These are phyloP conservation scores for Ceratocystis alfenasii DNA, from an alignment of 2,329 filamentous ascomycete species.

Conservation along the genomic window DNA sequence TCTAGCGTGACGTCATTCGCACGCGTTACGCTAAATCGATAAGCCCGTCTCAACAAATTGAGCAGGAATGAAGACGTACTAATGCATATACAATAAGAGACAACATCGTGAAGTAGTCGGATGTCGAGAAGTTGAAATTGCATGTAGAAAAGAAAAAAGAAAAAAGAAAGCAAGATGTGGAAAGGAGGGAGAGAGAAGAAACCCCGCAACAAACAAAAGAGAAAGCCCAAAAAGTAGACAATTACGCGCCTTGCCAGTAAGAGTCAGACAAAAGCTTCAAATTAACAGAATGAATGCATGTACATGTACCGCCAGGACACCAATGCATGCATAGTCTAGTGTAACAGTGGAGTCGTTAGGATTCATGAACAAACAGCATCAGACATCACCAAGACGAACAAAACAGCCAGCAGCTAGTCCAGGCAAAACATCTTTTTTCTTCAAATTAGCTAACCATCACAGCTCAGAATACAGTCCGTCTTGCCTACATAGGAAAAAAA, in stretches of 20 bases:
- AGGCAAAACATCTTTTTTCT: neutral
- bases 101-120: neutral
- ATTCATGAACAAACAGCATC: too few species aligned
- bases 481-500: conserved; percentile 4
- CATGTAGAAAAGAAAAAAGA: neutral
- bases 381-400: too few species aligned
- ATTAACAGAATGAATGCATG: too few species aligned
- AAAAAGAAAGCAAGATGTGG: neutral
- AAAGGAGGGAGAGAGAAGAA: neutral
- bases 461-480: neutral
- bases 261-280: too few species aligned
- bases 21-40: too few species aligned
- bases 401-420: neutral
- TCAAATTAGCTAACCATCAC: neutral
- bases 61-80: neutral
- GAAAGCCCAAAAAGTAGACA: neutral
- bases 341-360: too few species aligned
- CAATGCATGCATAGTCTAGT: neutral
- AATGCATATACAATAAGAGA: conserved; percentile 10
- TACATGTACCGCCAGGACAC: neutral
- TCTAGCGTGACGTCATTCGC: neutral
- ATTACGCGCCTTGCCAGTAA: too few species aligned
- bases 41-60: too few species aligned
- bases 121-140: too few species aligned
- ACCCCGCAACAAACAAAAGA: neutral